Conservation (phyloP, 345 rosid species). For the Barbarea vulgaris region DNA sequence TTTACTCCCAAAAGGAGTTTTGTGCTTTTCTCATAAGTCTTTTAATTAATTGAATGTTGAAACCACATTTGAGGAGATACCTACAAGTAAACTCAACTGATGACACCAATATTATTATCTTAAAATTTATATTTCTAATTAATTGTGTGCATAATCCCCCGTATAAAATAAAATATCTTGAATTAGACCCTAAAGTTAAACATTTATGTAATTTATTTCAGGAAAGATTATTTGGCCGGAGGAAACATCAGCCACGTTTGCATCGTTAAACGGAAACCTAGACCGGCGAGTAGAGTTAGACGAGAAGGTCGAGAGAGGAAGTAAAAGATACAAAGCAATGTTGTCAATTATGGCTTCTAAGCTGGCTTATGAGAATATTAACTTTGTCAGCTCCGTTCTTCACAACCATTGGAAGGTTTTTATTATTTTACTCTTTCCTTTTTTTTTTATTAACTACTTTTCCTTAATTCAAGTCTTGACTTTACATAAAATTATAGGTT, state of each 20-base stretch:
- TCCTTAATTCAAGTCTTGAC: background rate
- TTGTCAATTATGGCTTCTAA: slow-evolving; percentile 64
- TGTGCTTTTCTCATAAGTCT: background rate
- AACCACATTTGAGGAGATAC: background rate
- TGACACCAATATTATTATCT: background rate
- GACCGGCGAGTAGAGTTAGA: slow-evolving; percentile 53
- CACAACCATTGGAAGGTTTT: slow-evolving; percentile 50
- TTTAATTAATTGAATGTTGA: background rate
- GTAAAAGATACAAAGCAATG: slow-evolving; percentile 44
- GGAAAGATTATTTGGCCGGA: slow-evolving; percentile 48
- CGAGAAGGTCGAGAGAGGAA: slow-evolving; percentile 34
- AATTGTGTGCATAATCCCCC: background rate
- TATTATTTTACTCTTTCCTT: background rate
- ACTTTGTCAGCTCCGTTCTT: slow-evolving; percentile 41
- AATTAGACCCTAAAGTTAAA: background rate
- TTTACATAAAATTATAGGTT: background rate
- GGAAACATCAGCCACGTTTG: slow-evolving; percentile 43
- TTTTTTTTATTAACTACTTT: background rate
- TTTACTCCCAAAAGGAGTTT: background rate
- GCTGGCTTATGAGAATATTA: slow-evolving; percentile 52
- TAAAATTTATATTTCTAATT: background rate
- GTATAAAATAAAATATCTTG: no score
- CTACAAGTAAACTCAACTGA: background rate
- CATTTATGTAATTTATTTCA: slow-evolving; percentile 4
- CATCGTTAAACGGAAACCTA: slow-evolving; percentile 40